Conservation (phyloP, 1,139 yeast genomes). For the Kurtzmaniella quercitrusa region DNA sequence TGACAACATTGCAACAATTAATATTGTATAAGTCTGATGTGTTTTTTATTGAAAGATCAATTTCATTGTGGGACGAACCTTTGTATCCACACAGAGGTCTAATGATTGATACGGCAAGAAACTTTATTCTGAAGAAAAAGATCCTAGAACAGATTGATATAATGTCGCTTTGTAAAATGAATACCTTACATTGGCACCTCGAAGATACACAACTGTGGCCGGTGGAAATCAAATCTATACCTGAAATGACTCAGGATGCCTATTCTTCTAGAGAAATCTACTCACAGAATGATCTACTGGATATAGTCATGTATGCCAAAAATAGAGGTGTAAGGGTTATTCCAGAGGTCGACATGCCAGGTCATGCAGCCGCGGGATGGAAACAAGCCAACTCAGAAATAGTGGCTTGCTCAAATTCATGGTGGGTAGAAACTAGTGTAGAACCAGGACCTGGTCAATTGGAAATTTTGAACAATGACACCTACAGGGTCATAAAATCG, state of each 20-base stretch:
- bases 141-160: conserved; percentile 39
- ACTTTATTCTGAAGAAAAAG: conserved; percentile 28
- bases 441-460: conserved; percentile 49
- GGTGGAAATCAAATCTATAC: conserved; percentile 28
- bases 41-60: conserved; percentile 30
- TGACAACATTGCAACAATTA: conserved; percentile 43
- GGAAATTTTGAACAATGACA: conserved; percentile 31
- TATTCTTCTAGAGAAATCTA: conserved; percentile 35
- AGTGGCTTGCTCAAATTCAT: conserved; percentile 31
- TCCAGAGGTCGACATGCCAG: conserved; percentile 49
- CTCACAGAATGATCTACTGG: conserved; percentile 26
- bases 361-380: conserved; percentile 48
- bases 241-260: conserved; percentile 43
- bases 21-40: conserved; percentile 22
- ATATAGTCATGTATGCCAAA: conserved; percentile 32
- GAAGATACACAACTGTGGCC: conserved; percentile 50
- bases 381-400: conserved; percentile 28
- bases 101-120: conserved; percentile 43
- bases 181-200: conserved; percentile 45
- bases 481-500: conserved; percentile 31
- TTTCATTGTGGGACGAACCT: conserved; percentile 36
- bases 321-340: conserved; percentile 41
- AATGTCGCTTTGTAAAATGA: conserved; percentile 40
- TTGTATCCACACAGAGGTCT: conserved; percentile 42
- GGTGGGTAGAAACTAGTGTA: conserved; percentile 36